Evolutionary conservation across 495 filamentous ascomycete species (phyloP), one percentile per base, ranked within the genome.

Genomic region (Aspergillus incahuasiensis): DNA sequence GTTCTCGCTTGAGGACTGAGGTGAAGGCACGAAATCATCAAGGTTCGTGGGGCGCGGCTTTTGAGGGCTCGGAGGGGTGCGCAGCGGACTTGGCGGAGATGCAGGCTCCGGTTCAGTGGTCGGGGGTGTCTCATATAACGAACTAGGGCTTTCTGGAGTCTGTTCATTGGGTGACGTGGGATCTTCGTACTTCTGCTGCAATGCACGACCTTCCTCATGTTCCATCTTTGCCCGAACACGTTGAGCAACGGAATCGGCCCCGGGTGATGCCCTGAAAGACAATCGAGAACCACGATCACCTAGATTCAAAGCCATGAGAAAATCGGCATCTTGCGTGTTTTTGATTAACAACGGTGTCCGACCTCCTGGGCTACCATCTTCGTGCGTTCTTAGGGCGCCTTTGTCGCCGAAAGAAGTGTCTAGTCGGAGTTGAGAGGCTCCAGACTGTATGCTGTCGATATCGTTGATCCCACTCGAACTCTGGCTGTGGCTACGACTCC

Each of bases 161-260:
- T 39, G 43, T 2, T 74, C 63, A 11, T 68, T 64, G 11, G 65
- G 65, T 22, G 72, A 71, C 8, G 59, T 21, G 15, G 63, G 57
- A 8, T 74, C 70, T 8, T 68, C 58, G 20, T 68, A 66, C 21
- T 59, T 66, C 22, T 82, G 71, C 13, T 86, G 80, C 57, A 92
- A 76, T 13, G 86, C 86, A 57, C 77, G 75, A 6, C 84, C 88
- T 71, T 92, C 88, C 18, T 87, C 87, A 22, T 79, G 75, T 45
- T 85, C 77, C 82, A 91, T 89, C 68, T 86, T 78, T n/a, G 84
- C 84, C 46, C 85, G 85, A 0, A 85, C 70, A 42, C 75, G 73
- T 39, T 77, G 74, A 7, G 79, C 77, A 59, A 81, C 79, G 3
- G 79, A 79, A 39, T 71, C 66, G 3, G 72, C 69, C 18, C 74